phyloP scores from a whole-genome alignment of 257 asterid species.

The Perilla frutescens region DNA sequence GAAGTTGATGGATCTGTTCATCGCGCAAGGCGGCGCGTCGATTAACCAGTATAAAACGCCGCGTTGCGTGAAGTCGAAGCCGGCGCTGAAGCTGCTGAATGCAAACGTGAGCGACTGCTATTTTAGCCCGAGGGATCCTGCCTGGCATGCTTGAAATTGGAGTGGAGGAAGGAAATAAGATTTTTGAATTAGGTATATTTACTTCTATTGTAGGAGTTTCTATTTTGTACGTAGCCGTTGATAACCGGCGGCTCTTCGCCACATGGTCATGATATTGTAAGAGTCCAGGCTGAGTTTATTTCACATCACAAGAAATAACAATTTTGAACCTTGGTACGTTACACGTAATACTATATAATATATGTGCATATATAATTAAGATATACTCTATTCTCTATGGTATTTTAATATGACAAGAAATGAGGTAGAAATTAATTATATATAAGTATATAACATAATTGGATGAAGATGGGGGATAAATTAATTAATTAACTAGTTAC shows the following conservation, averaged over 20 bases:
- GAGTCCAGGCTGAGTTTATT: constrained; percentile 26
- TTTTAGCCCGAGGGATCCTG: constrained; percentile 74
- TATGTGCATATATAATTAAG: neutral
- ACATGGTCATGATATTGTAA: constrained; percentile 32
- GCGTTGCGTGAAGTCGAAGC: constrained; percentile 64
- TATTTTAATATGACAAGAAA: neutral
- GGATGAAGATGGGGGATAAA: neutral
- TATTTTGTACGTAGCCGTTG: constrained; percentile 10
- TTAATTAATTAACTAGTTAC: too few relatives aligned
- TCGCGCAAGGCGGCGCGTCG: constrained; percentile 74
- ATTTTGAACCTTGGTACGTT: constrained; percentile 34
- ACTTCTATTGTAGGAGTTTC: neutral
- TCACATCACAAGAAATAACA: constrained; percentile 39
- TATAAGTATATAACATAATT: too few relatives aligned
- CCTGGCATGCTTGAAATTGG: constrained; percentile 65
- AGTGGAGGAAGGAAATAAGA: constrained; percentile 37
- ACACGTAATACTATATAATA: neutral
- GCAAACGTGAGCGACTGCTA: constrained; percentile 57
- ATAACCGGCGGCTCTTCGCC: constrained; percentile 17
- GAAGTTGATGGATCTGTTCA: constrained; percentile 69
- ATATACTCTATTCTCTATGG: neutral
- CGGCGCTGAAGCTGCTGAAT: constrained; percentile 66
- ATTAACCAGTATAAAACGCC: constrained; percentile 84
- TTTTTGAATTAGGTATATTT: neutral
- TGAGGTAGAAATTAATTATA: neutral